Conservation (phyloP, 1,139 yeast species). For the Geotrichum klebahnii region DNA sequence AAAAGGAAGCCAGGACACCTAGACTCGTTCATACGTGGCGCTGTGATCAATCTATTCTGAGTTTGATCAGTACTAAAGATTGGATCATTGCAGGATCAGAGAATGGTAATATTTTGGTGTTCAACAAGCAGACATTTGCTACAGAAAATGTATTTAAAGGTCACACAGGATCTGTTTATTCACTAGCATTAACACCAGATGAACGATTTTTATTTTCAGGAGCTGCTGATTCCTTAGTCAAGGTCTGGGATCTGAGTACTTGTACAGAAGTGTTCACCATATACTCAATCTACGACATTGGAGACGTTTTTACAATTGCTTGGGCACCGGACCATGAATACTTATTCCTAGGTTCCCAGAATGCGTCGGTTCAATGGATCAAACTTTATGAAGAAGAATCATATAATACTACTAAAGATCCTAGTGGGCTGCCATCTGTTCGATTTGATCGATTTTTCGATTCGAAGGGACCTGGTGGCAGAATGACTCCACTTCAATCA, state of each 20-base stretch:
- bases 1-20: constrained; percentile 20
- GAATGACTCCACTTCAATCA: constrained; percentile 37
- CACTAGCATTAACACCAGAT: constrained; percentile 55
- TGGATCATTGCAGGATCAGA: constrained; percentile 89
- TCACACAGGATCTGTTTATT: constrained; percentile 53
- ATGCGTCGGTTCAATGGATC: constrained; percentile 81
- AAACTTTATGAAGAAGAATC: constrained; percentile 39
- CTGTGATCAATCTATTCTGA: constrained; percentile 67
- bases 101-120: constrained; percentile 72
- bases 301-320: constrained; percentile 82
- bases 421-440: constrained; percentile 63
- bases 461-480: constrained; percentile 81
- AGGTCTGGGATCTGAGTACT: constrained; percentile 65
- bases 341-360: constrained; percentile 83
- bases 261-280: constrained; percentile 54
- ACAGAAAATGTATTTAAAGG: constrained; percentile 47
- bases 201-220: constrained; percentile 72
- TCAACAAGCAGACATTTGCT: constrained; percentile 63
- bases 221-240: constrained; percentile 84
- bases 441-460: constrained; percentile 87
- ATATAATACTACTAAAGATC: constrained; percentile 37
- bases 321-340: constrained; percentile 61
- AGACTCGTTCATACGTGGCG: constrained; percentile 68
- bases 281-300: constrained; percentile 81
- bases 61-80: constrained; percentile 62